Evolutionary conservation across 257 asterid species (phyloP), one percentile per base, ranked within the genome.

Genomic region (Leonotis leonurus): DNA sequence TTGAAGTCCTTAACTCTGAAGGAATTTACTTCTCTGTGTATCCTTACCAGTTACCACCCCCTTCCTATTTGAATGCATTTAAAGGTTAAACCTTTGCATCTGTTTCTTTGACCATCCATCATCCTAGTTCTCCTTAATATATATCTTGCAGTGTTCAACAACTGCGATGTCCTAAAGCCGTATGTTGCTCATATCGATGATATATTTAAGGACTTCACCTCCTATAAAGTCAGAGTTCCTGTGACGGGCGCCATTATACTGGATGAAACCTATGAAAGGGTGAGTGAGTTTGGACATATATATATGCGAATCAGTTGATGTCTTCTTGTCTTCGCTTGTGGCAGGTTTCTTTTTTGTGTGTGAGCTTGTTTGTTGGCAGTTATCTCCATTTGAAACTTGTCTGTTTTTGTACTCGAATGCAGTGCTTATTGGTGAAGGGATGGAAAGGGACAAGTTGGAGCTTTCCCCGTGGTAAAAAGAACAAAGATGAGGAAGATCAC

Each of bases 371-470:
- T 9, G n/a, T 56, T 13, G 13, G 27, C 27, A 33, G 35, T 56
- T 55, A 21, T 18, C 10, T 18, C 18, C 3, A 22, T 39, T 39
- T 50, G 37, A 22, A 37, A 50, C 52, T 51, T 40, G 21, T 4
- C 7, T 20, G 20, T 24, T 11, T 22, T 60, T 44, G 27, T 33
- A 39, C 56, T 10, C 44, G 8, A 56, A 43, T 65, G 51, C 82
- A 88, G 96, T 88, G 96, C 78, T 59, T 88, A 60, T 77, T 88
- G 59, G 96, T 85, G 64, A 88, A 85, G 76, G 96, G 95, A 54
- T 88, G 96, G 96, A 88, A 88, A 72, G 96, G 96, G 48, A 63
- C 89, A 50, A 88, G 96, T 75, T 88, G 96, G 96, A 88, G 96
- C 70, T 85, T 88, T 77, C 96, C 96, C 5, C 95, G 95, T 72